phyloP scores from a whole-genome alignment of 1,139 yeast species.

The Pneumocystis carinii region DNA sequence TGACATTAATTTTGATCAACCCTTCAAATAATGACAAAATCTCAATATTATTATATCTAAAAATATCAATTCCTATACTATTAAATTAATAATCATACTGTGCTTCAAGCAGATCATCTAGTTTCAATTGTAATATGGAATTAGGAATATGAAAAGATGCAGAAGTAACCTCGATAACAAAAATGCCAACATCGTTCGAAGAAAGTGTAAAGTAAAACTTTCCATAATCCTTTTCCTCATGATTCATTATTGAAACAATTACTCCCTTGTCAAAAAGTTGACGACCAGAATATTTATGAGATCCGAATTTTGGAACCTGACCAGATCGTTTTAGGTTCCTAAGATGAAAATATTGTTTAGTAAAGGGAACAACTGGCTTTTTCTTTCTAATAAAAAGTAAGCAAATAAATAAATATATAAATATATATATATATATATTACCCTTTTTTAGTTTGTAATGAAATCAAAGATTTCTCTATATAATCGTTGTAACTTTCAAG shows the following conservation, averaged over 20 bases:
- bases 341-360: slow-evolving; percentile 66
- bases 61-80: background rate
- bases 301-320: slow-evolving; percentile 61
- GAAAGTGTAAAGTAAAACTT: slow-evolving; percentile 63
- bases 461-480: slow-evolving; percentile 49
- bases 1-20: slow-evolving; percentile 50
- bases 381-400: slow-evolving; percentile 23
- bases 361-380: slow-evolving; percentile 43
- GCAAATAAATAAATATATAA: background rate
- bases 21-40: slow-evolving; percentile 46
- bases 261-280: slow-evolving; percentile 62
- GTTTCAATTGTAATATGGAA: slow-evolving; percentile 37
- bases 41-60: slow-evolving; percentile 28
- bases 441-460: slow-evolving; percentile 43
- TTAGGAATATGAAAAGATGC: slow-evolving; percentile 36
- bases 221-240: slow-evolving; percentile 39
- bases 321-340: slow-evolving; percentile 56
- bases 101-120: slow-evolving; percentile 53
- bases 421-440: slow-evolving; percentile 21
- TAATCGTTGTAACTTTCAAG: slow-evolving; percentile 53
- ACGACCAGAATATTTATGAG: slow-evolving; percentile 66
- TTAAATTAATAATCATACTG: slow-evolving; percentile 31
- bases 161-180: slow-evolving; percentile 51
- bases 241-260: slow-evolving; percentile 37
- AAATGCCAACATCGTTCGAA: slow-evolving; percentile 58